A percentile compares a stretch with the other conserved stretches of the same genome.
Evolutionary conservation across 2,329 filamentous ascomycete species (phyloP).

Genomic region (Rutstroemia sp.): DNA sequence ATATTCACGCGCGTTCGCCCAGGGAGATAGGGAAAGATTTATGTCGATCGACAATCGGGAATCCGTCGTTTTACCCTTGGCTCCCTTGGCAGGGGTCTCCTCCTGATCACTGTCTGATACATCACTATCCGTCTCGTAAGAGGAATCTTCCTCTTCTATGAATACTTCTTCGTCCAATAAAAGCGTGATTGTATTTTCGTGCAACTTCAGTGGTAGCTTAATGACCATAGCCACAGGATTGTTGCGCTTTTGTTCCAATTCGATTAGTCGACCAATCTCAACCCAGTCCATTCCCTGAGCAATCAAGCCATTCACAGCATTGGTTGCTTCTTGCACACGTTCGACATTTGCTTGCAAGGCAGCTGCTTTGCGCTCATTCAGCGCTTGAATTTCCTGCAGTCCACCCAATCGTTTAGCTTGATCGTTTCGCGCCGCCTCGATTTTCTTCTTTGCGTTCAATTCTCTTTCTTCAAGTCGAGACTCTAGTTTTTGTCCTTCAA

Average conservation of each 20-base stretch:
- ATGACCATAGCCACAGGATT: constrained; percentile 87
- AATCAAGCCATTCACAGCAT: constrained; percentile 87
- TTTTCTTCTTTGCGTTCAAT: constrained; percentile 69
- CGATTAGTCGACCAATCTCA: constrained; percentile 80
- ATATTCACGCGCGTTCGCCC: constrained; percentile 85
- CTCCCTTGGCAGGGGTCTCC: constrained; percentile 31
- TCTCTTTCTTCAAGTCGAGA: constrained; percentile 78
- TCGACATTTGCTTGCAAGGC: constrained; percentile 88
- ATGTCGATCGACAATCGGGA: constrained; percentile 70
- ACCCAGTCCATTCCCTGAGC: constrained; percentile 97
- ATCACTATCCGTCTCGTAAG: constrained; percentile 59
- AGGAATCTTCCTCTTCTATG: constrained; percentile 44
- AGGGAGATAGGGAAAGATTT: constrained; percentile 72
- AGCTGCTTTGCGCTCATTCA: constrained; percentile 82
- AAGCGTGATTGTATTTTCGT: constrained; percentile 84
- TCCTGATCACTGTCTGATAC: constrained; percentile 51
- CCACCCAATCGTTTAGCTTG: constrained; percentile 81
- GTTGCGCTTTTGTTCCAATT: constrained; percentile 70
- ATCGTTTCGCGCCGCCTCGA: constrained; percentile 77
- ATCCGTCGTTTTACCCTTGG: constrained; percentile 37
- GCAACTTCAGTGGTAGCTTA: constrained; percentile 76
- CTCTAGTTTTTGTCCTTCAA: constrained; percentile 88
- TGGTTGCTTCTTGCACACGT: constrained; percentile 85
- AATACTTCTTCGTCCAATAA: constrained; percentile 60
- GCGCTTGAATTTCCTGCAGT: constrained; percentile 69